A percentile compares a stretch with the other conserved stretches of the same genome.
Conservation (phyloP, 2,329 filamentous ascomycete species). For the Helminthosporium solani region DNA sequence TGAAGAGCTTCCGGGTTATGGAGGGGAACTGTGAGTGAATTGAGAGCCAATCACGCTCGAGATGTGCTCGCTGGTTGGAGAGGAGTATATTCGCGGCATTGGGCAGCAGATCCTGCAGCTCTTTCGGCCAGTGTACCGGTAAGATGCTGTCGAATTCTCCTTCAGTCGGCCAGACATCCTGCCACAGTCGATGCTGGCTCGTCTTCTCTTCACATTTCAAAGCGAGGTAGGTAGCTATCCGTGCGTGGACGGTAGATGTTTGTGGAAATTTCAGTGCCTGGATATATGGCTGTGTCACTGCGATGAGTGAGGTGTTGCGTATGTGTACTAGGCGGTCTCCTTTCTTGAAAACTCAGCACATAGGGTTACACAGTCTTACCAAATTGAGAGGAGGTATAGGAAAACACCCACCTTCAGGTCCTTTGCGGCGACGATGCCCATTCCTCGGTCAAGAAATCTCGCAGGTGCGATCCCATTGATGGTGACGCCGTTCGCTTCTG, state of each 20-base stretch:
- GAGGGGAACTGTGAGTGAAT: constrained; percentile 48
- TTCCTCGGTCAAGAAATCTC: constrained; percentile 68
- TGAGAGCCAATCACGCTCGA: constrained; percentile 53
- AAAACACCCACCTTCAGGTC: constrained; percentile 59
- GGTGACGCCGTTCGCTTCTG: constrained; percentile 61
- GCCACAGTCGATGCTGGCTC: constrained; percentile 57
- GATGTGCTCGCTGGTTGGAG: constrained; percentile 55
- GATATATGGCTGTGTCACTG: constrained; percentile 58
- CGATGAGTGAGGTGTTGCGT: constrained; percentile 63
- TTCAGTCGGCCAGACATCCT: constrained; percentile 64
- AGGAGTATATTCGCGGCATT: constrained; percentile 49
- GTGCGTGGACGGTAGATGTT: constrained; percentile 65
- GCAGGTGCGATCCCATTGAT: constrained; percentile 68
- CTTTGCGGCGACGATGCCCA: constrained; percentile 73
- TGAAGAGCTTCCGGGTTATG: constrained; percentile 47
- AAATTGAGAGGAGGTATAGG: constrained; percentile 1
- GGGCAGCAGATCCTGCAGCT: constrained; percentile 45
- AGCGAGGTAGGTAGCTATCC: constrained; percentile 69
- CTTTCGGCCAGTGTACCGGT: constrained; percentile 56
- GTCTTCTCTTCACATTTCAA: constrained; percentile 49
- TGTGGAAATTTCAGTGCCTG: constrained; percentile 51
- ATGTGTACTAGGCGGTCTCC: constrained; percentile 65
- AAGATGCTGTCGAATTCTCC: constrained; percentile 60
- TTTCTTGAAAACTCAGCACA: constrained; percentile 47
- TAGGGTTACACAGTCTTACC: not conserved